These are phyloP conservation scores for Coelastrella sp. DNA, from an alignment of 139 green algal genomes.

Conservation along the genomic window DNA sequence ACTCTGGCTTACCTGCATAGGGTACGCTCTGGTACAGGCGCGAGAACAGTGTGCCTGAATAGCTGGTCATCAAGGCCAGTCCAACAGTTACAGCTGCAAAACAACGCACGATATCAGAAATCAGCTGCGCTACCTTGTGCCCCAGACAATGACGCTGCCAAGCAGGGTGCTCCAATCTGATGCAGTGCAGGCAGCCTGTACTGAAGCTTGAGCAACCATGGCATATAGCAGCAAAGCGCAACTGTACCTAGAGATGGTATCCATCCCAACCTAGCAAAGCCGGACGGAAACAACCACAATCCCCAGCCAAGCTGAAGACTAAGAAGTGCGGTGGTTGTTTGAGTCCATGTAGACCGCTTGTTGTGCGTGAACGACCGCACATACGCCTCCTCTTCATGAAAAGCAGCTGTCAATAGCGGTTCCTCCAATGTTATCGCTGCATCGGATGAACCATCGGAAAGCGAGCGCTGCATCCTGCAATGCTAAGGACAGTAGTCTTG, in stretches of 20 bases:
- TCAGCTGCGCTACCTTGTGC: too few species aligned
- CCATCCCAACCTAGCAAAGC: constrained; percentile 48
- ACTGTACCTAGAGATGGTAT: background rate
- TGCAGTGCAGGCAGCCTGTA: too few species aligned
- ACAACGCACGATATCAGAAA: too few species aligned
- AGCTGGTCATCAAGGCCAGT: constrained; percentile 43
- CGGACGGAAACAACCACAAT: constrained; percentile 56
- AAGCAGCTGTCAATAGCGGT: background rate
- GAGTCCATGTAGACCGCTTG: constrained; percentile 24
- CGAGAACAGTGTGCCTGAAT: constrained; percentile 53
- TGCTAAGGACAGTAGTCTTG: too few species aligned
- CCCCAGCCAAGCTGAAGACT: constrained; percentile 55
- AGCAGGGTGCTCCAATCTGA: too few species aligned
- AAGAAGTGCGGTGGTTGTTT: constrained; percentile 48
- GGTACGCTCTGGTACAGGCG: constrained; percentile 49
- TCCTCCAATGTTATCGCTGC: background rate
- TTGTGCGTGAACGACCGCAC: background rate
- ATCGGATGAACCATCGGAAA: background rate
- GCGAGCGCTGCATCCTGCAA: background rate
- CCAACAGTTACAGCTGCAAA: background rate
- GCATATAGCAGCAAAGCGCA: background rate
- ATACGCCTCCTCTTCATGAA: background rate
- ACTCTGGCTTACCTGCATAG: constrained; percentile 16
- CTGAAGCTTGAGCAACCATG: background rate
- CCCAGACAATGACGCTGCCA: too few species aligned